phyloP scores from a whole-genome alignment of 352 stramenopile species.

The Globisporangium heterothallicum region DNA sequence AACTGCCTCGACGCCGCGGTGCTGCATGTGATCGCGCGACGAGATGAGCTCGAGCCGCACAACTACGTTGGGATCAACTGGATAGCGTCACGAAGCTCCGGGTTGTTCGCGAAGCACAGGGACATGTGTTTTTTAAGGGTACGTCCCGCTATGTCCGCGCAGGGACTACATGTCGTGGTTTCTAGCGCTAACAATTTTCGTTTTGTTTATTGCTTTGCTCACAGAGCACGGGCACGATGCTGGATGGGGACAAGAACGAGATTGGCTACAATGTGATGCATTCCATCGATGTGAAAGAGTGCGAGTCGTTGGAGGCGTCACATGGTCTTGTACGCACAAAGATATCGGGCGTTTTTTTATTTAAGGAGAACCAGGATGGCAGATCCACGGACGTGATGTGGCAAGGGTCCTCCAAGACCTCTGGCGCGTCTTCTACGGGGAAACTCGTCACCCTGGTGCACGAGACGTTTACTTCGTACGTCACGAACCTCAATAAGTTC shows the following conservation, averaged over 20 bases:
- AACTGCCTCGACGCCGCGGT: conserved; percentile 56
- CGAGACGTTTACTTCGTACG: conserved; percentile 48
- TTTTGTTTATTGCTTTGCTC: background rate
- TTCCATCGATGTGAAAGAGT: conserved; percentile 55
- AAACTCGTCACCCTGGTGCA: conserved; percentile 45
- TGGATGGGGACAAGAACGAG: conserved; percentile 35
- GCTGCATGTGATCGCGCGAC: conserved; percentile 40
- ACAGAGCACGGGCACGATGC: conserved; percentile 40
- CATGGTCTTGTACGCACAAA: conserved; percentile 46
- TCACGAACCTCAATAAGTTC: conserved; percentile 57
- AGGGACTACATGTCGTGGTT: background rate
- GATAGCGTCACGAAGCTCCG: conserved; percentile 33
- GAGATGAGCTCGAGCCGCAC: conserved; percentile 32
- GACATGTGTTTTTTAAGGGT: conserved; percentile 58
- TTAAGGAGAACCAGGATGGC: conserved; percentile 39
- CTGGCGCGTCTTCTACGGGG: conserved; percentile 29
- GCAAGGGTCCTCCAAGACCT: conserved; percentile 43
- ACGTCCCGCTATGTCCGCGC: background rate
- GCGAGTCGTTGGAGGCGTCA: conserved; percentile 38
- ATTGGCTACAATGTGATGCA: conserved; percentile 54
- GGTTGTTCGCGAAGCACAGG: conserved; percentile 54
- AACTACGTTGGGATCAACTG: conserved; percentile 71
- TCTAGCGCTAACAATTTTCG: background rate
- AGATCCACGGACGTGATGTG: conserved; percentile 44
- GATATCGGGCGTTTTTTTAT: conserved; percentile 52